phyloP scores from a whole-genome alignment of 441 rosid genomes.

The Cnidoscolus chayamansa region DNA sequence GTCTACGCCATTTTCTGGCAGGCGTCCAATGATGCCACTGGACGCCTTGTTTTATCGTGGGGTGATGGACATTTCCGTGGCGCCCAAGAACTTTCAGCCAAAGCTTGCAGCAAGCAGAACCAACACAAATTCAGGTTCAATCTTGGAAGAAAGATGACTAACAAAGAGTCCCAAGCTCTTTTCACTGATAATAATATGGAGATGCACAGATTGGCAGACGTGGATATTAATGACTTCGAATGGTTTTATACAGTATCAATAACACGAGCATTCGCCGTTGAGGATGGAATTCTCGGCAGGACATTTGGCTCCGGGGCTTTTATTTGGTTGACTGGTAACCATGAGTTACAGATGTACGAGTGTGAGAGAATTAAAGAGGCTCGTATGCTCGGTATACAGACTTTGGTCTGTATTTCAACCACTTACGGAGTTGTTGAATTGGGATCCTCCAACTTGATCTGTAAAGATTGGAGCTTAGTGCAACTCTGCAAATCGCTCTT shows the following conservation, averaged over 20 bases:
- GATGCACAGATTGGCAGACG: conserved; percentile 23
- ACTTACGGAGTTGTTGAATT: conserved; percentile 48
- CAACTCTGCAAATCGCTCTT: conserved; percentile 37
- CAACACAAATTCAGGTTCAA: conserved; percentile 17
- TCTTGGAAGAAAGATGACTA: conserved; percentile 20
- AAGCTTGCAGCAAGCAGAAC: conserved; percentile 4
- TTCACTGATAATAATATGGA: conserved; percentile 31
- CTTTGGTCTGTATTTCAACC: conserved; percentile 43
- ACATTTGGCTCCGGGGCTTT: conserved; percentile 34
- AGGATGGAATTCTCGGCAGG: conserved; percentile 35
- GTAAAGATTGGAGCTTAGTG: conserved; percentile 37
- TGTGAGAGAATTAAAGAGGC: conserved; percentile 50
- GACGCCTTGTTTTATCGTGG: conserved; percentile 40
- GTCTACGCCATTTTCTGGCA: conserved; percentile 57
- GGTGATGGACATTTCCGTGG: conserved; percentile 43
- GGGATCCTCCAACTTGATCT: conserved; percentile 39
- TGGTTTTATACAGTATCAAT: conserved; percentile 40
- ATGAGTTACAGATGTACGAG: conserved; percentile 29
- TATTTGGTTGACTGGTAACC: conserved; percentile 39
- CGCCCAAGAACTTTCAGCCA: conserved; percentile 14
- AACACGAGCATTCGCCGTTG: conserved; percentile 25
- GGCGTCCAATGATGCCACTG: conserved; percentile 33
- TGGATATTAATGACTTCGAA: conserved; percentile 25
- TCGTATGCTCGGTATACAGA: conserved; percentile 38
- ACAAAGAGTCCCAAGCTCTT: conserved; percentile 23